phyloP scores from a whole-genome alignment of 306 rosid genomes.

The Luffa aegyptiaca region DNA sequence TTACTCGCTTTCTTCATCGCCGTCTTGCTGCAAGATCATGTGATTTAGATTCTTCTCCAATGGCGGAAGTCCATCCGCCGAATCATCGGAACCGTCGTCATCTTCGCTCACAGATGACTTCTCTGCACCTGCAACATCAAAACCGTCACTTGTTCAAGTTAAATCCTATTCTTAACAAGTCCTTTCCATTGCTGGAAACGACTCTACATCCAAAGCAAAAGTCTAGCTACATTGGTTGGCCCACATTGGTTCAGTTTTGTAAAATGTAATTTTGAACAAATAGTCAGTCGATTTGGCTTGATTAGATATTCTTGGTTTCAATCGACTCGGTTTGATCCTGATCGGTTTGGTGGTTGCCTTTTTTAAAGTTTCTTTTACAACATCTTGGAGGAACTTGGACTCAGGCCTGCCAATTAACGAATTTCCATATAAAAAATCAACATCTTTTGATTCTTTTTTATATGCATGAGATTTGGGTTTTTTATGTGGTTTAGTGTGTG shows the following conservation, averaged over 20 bases:
- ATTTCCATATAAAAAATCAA: no score
- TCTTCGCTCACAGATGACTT: slow-evolving; percentile 19
- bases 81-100: slow-evolving; percentile 37
- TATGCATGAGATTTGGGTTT: no score
- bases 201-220: not conserved
- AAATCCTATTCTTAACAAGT: not conserved
- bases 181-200: not conserved
- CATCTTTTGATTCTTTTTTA: no score
- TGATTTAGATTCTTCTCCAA: slow-evolving; percentile 84
- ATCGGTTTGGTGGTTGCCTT: not conserved
- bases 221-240: not conserved
- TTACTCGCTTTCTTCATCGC: slow-evolving; percentile 13
- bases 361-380: not conserved
- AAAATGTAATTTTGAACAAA: not conserved
- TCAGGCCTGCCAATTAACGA: not conserved
- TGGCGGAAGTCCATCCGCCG: slow-evolving; percentile 85
- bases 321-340: not conserved
- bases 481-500: no score
- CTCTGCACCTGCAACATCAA: slow-evolving; percentile 24
- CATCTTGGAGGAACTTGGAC: not conserved
- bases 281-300: not conserved
- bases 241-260: not conserved
- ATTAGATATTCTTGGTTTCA: not conserved
- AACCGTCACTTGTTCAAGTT: not conserved
- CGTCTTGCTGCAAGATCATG: slow-evolving; percentile 25